A percentile compares a stretch with the other conserved stretches of the same genome.
Conservation (phyloP, 352 stramenopile species). For the Phytophthora cryptogea region DNA sequence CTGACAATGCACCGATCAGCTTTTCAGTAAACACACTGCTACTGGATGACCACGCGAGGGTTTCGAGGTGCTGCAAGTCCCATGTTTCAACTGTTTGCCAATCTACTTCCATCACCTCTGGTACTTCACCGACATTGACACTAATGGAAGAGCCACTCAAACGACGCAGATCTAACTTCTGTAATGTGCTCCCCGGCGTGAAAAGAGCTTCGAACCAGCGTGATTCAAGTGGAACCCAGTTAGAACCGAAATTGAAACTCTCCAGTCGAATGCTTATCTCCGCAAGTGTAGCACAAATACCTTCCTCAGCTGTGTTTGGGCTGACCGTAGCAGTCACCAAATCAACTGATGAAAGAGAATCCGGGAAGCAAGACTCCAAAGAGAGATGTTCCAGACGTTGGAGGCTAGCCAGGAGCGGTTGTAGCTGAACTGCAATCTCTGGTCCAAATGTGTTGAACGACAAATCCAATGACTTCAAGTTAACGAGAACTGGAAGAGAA, state of each 20-base stretch:
- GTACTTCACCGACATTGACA: background rate
- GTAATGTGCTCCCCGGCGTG: slow-evolving; percentile 47
- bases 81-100: slow-evolving; percentile 35
- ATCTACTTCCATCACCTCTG: slow-evolving; percentile 31
- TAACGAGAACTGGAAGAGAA: slow-evolving; percentile 28
- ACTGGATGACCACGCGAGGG: slow-evolving; percentile 36
- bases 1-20: slow-evolving; percentile 44
- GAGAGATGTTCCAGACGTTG: slow-evolving; percentile 44
- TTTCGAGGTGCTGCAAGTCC: slow-evolving; percentile 53
- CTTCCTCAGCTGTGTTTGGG: slow-evolving; percentile 13
- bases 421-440: slow-evolving; percentile 40
- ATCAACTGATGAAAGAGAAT: slow-evolving; percentile 3
- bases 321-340: background rate
- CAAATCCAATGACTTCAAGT: slow-evolving; percentile 58
- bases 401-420: slow-evolving; percentile 46
- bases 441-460: slow-evolving; percentile 72
- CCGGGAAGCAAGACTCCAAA: slow-evolving; percentile 62
- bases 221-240: slow-evolving; percentile 47
- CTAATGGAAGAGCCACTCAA: slow-evolving; percentile 14
- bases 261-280: slow-evolving; percentile 45
- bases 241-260: slow-evolving; percentile 59
- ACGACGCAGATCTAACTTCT: slow-evolving; percentile 35
- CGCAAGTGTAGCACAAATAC: slow-evolving; percentile 39
- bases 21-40: slow-evolving; percentile 21
- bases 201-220: slow-evolving; percentile 63